Conservation (phyloP, 768 basidiomycete species). For the Termitomyces sp. region DNA sequence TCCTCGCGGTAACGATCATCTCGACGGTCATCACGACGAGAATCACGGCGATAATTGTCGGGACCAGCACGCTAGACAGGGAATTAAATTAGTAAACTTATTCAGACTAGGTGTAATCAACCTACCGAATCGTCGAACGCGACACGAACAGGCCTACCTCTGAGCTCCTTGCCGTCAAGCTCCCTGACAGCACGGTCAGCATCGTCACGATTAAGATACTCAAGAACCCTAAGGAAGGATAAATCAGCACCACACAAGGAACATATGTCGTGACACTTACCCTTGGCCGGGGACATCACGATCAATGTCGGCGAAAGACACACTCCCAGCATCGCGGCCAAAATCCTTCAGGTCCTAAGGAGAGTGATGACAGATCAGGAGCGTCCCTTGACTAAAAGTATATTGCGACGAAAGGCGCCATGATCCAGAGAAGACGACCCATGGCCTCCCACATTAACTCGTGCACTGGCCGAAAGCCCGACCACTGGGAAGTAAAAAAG, state of each 20-base stretch:
- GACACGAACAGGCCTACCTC: slow-evolving; percentile 76
- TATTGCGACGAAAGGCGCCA: slow-evolving; percentile 18
- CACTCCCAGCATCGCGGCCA: slow-evolving; percentile 88
- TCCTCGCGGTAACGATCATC: slow-evolving; percentile 52
- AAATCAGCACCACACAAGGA: background rate
- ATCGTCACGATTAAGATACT: slow-evolving; percentile 84
- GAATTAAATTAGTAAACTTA: no score
- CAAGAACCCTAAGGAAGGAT: slow-evolving; percentile 61
- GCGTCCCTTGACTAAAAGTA: slow-evolving; percentile 28
- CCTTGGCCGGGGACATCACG: slow-evolving; percentile 82
- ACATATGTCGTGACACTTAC: slow-evolving; percentile 37
- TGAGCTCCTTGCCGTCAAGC: slow-evolving; percentile 82
- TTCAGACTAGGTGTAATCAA: no score
- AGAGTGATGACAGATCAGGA: slow-evolving; percentile 40
- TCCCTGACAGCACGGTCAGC: slow-evolving; percentile 91
- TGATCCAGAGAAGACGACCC: slow-evolving; percentile 12
- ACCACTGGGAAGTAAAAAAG: slow-evolving; percentile 10
- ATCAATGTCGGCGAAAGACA: slow-evolving; percentile 94
- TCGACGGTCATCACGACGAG: slow-evolving; percentile 65
- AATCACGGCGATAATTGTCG: slow-evolving; percentile 75
- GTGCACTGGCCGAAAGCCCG: slow-evolving; percentile 12
- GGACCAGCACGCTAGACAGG: slow-evolving; percentile 52
- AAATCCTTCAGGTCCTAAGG: slow-evolving; percentile 96
- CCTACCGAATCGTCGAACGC: slow-evolving; percentile 57
- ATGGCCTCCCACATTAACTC: slow-evolving; percentile 7